Evolutionary conservation across 2,329 filamentous ascomycete species (phyloP), one percentile per base, ranked within the genome.

Genomic region (Lanzia echinophila): DNA sequence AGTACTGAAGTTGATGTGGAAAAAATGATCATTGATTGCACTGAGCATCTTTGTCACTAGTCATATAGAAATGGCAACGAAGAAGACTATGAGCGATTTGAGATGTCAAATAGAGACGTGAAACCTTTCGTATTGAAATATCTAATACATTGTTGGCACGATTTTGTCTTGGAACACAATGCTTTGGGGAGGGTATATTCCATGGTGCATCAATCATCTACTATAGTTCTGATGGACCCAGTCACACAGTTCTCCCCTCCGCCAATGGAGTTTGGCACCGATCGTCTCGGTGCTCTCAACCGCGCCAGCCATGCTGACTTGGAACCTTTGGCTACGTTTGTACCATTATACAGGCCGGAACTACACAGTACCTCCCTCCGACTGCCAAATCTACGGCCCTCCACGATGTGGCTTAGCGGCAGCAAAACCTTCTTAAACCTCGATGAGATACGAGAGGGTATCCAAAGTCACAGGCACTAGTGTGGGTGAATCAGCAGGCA

Each of bases 161-260:
- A n/a, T n/a, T n/a, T n/a, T n/a, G n/a, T n/a, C n/a, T n/a, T n/a
- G n/a, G n/a, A n/a, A n/a, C n/a, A n/a, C n/a, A n/a, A n/a, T n/a
- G n/a, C n/a, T n/a, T n/a, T n/a, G n/a, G n/a, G n/a, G n/a, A n/a
- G n/a, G n/a, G n/a, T n/a, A n/a, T n/a, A n/a, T n/a, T n/a, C n/a
- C n/a, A n/a, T n/a, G n/a, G n/a, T n/a, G n/a, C n/a, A n/a, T n/a
- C n/a, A n/a, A n/a, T n/a, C n/a, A n/a, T n/a, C 83, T 56, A 79
- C 81, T 7, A 71, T 95, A 5, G 75, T 95, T 45, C 78, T 95
- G 28, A 73, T 96, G n/a, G 90, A 96, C 67, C 89, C 90, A 0
- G 87, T 92, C 59, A 85, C 95, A 62, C 77, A 81, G 47, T 66
- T 69, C 4, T 63, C 70, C 64, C 11, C 62, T 66, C 17, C 10